Evolutionary conservation across 768 basidiomycete species (phyloP).

Genomic region (Suillus spraguei): DNA sequence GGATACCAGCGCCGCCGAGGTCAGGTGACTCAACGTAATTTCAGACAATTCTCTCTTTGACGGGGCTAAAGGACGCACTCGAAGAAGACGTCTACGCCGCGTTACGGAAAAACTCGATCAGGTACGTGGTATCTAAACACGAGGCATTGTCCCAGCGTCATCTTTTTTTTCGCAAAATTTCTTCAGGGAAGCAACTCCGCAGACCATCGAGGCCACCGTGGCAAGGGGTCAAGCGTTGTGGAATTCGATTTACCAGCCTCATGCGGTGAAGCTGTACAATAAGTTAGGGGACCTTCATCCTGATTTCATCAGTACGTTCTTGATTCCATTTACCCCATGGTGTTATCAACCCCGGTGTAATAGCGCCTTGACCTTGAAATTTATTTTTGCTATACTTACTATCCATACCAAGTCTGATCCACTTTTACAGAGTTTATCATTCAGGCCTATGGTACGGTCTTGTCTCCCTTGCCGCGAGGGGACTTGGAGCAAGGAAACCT

Average conservation of each 20-base stretch:
- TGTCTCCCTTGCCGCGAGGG: slow-evolving; percentile 71
- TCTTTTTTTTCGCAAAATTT: slow-evolving; percentile 4
- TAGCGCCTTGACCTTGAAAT: slow-evolving; percentile 29
- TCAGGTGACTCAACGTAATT: slow-evolving; percentile 15
- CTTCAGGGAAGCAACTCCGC: slow-evolving; percentile 56
- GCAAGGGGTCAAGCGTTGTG: slow-evolving; percentile 74
- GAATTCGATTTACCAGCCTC: slow-evolving; percentile 87
- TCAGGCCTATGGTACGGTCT: slow-evolving; percentile 79
- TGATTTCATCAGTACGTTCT: slow-evolving; percentile 85
- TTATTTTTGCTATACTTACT: slow-evolving; percentile 31
- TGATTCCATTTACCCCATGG: slow-evolving; percentile 35
- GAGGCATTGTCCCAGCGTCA: slow-evolving; percentile 13
- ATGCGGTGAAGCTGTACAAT: slow-evolving; percentile 85
- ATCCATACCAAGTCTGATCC: slow-evolving; percentile 25
- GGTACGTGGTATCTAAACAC: slow-evolving; percentile 46
- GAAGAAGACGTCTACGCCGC: slow-evolving; percentile 80
- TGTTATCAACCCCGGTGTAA: slow-evolving; percentile 35
- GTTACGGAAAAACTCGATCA: slow-evolving; percentile 65
- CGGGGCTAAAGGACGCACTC: slow-evolving; percentile 72
- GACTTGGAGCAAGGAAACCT: slow-evolving; percentile 79
- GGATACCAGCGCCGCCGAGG: slow-evolving; percentile 7
- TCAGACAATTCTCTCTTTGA: slow-evolving; percentile 82
- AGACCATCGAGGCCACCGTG: slow-evolving; percentile 70
- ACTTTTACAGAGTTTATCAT: slow-evolving; percentile 73
- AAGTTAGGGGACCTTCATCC: slow-evolving; percentile 90